Conservation (phyloP, 495 filamentous ascomycete species). For the Sordaria brevicollis region DNA sequence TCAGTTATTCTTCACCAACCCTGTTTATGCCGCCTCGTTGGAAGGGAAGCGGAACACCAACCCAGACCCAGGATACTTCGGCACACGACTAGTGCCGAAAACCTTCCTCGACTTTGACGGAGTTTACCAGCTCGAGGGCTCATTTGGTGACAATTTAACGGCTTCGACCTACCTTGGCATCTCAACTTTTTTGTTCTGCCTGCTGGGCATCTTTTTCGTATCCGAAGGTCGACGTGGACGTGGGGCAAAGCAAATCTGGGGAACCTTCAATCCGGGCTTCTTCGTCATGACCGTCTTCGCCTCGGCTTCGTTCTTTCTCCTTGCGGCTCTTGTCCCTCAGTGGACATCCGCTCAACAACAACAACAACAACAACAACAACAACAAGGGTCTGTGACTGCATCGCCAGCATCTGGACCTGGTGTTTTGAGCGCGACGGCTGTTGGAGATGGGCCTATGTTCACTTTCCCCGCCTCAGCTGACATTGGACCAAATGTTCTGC, state of each 20-base stretch:
- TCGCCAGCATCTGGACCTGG: background rate
- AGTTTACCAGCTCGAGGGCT: background rate
- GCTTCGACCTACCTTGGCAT: background rate
- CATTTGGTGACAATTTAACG: background rate
- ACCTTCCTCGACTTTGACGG: background rate
- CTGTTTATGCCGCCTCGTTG: background rate
- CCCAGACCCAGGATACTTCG: background rate
- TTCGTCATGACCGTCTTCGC: constrained; percentile 14
- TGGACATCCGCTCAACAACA: background rate
- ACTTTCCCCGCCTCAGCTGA: constrained; percentile 46
- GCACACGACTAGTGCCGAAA: background rate
- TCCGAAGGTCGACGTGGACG: background rate
- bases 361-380: no score
- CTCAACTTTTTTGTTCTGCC: background rate
- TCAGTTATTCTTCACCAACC: background rate
- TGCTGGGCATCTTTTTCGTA: background rate
- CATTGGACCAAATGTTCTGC: constrained; percentile 47
- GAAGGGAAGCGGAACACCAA: background rate
- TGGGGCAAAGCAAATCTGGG: background rate
- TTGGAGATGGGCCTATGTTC: constrained; percentile 9
- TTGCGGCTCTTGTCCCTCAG: constrained; percentile 1
- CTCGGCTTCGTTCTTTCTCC: constrained; percentile 6
- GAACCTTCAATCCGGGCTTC: background rate
- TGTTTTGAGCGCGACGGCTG: background rate
- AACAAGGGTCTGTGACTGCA: background rate